phyloP scores from a whole-genome alignment of 306 rosid genomes.

The Prunus mongolica region DNA sequence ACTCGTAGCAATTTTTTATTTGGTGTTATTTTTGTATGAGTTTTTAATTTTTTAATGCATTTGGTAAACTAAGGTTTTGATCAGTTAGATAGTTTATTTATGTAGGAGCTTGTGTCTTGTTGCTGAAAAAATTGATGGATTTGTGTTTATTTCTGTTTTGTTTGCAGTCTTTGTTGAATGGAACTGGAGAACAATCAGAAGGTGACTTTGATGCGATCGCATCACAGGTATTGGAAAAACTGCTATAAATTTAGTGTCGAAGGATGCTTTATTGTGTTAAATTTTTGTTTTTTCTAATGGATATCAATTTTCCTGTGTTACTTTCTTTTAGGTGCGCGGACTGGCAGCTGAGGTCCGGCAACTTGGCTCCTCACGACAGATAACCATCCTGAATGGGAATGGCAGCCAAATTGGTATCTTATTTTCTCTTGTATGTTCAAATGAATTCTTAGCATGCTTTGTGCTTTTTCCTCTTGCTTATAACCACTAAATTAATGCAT shows the following conservation, averaged over 20 bases:
- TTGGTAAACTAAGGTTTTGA: not conserved
- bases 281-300: not conserved
- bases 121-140: not conserved
- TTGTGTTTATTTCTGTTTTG: constrained; percentile 7
- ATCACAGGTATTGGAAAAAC: constrained; percentile 51
- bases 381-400: constrained; percentile 65
- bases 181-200: constrained; percentile 55
- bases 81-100: not conserved
- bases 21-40: not conserved
- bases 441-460: not conserved
- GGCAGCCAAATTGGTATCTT: constrained; percentile 51
- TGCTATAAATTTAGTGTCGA: not conserved
- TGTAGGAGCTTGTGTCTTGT: not conserved
- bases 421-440: not conserved
- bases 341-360: constrained; percentile 65
- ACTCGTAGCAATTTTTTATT: not conserved
- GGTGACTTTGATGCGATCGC: constrained; percentile 71
- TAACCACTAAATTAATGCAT: not conserved
- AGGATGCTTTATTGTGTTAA: not conserved
- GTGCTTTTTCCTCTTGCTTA: not conserved
- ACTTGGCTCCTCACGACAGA: constrained; percentile 38
- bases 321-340: constrained; percentile 59
- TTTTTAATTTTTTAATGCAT: not conserved
- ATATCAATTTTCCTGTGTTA: constrained; percentile 10
- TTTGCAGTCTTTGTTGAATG: constrained; percentile 61